A percentile compares a stretch with the other conserved stretches of the same genome.
These are phyloP conservation scores for Neofusicoccum umdonicola DNA, from an alignment of 2,329 filamentous ascomycete species.

Conservation along the genomic window DNA sequence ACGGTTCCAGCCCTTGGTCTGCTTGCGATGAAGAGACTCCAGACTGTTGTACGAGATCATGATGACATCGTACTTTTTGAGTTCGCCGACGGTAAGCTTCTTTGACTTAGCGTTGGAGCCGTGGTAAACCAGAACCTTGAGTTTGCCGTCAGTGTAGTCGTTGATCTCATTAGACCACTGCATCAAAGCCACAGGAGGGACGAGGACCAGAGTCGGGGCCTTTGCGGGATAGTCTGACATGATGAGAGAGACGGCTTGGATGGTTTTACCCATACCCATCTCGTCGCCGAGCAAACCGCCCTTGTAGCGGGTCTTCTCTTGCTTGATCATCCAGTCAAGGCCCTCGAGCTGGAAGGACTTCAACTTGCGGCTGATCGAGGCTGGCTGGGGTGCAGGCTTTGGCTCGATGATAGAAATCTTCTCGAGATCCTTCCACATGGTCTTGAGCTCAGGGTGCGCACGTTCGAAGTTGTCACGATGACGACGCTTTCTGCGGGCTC, in stretches of 20 bases:
- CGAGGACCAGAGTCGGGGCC: constrained; percentile 79
- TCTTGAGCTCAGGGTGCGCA: constrained; percentile 73
- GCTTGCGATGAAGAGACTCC: constrained; percentile 88
- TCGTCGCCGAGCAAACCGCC: constrained; percentile 93
- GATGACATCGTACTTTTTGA: constrained; percentile 85
- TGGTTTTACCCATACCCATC: constrained; percentile 98
- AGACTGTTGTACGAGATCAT: constrained; percentile 94
- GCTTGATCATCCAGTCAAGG: constrained; percentile 87
- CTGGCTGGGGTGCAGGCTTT: constrained; percentile 67
- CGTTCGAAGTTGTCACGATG: constrained; percentile 65
- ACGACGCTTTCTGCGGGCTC: neutral
- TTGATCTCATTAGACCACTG: constrained; percentile 70
- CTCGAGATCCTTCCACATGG: constrained; percentile 81
- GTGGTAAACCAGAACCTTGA: constrained; percentile 90
- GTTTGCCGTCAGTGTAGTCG: constrained; percentile 76
- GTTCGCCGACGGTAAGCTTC: constrained; percentile 67
- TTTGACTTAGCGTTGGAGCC: constrained; percentile 83
- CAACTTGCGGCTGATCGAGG: constrained; percentile 74
- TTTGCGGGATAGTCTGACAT: constrained; percentile 94
- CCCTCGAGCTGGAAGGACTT: constrained; percentile 95
- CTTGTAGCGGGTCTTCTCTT: constrained; percentile 81
- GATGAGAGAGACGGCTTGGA: constrained; percentile 94
- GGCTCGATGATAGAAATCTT: constrained; percentile 65
- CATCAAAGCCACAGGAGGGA: constrained; percentile 91
- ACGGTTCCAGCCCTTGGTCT: constrained; percentile 84